These are phyloP conservation scores for Mycena belliarum DNA, from an alignment of 768 basidiomycete species.

Conservation along the genomic window DNA sequence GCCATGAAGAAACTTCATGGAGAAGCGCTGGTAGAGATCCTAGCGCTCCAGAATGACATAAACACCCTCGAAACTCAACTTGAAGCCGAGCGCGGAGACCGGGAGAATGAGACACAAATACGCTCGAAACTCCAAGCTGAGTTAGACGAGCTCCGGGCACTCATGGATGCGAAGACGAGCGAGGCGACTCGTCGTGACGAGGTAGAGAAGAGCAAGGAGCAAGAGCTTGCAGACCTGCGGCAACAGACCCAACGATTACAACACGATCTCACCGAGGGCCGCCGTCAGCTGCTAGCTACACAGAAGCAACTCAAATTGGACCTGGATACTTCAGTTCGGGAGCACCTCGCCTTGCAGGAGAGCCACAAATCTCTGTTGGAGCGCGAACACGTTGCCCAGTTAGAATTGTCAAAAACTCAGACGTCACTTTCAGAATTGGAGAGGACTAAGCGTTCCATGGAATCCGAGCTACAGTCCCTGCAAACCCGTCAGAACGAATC, in stretches of 20 bases:
- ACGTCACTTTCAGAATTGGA: conserved; percentile 57
- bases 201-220: conserved; percentile 84
- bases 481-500: conserved; percentile 67
- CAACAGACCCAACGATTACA: conserved; percentile 61
- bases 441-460: conserved; percentile 63
- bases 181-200: conserved; percentile 85
- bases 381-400: conserved; percentile 53
- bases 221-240: conserved; percentile 77
- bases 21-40: conserved; percentile 55
- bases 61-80: conserved; percentile 66
- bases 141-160: conserved; percentile 81
- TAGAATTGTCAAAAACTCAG: conserved; percentile 51
- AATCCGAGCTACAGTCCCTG: conserved; percentile 74
- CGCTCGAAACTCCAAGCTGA: conserved; percentile 75
- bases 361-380: conserved; percentile 68
- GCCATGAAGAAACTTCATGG: conserved; percentile 55
- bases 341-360: conserved; percentile 59
- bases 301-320: conserved; percentile 80
- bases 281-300: conserved; percentile 58
- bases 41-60: conserved; percentile 70
- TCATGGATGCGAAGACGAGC: conserved; percentile 81
- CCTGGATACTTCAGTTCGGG: conserved; percentile 61
- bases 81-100: conserved; percentile 56
- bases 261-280: conserved; percentile 65
- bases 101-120: conserved; percentile 42